A percentile compares a stretch with the other conserved stretches of the same genome.
phyloP scores from a whole-genome alignment of 805 yeast species.

The Candida dendrica region DNA sequence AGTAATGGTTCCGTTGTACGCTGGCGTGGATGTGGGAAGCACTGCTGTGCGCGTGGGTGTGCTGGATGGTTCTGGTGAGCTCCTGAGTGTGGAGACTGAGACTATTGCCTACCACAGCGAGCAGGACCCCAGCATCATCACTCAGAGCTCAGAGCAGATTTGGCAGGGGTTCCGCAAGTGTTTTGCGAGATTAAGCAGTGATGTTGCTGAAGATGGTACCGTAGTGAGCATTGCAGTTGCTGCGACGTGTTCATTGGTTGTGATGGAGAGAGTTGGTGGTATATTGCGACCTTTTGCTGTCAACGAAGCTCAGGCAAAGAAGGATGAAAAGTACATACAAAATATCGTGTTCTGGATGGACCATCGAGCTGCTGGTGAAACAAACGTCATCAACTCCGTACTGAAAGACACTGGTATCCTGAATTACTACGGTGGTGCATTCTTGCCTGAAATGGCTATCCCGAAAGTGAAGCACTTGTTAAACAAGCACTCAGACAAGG shows the following conservation, averaged over 20 bases:
- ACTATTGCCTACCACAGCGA: slow-evolving; percentile 19
- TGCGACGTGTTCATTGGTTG: slow-evolving; percentile 58
- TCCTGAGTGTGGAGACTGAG: slow-evolving; percentile 7
- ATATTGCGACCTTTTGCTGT: slow-evolving; percentile 26
- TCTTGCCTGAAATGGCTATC: slow-evolving; percentile 52
- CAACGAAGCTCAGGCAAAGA: slow-evolving; percentile 15
- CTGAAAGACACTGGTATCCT: slow-evolving; percentile 13
- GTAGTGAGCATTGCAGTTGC: slow-evolving; percentile 31
- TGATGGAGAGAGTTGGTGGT: slow-evolving; percentile 20
- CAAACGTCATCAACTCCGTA: slow-evolving; percentile 14
- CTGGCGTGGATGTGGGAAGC: slow-evolving; percentile 47
- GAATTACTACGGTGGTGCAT: slow-evolving; percentile 32
- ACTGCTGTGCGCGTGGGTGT: slow-evolving; percentile 38
- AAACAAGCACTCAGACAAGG: slow-evolving; percentile 15
- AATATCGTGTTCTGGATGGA: slow-evolving; percentile 60
- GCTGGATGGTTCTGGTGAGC: slow-evolving; percentile 12
- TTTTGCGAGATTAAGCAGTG: slow-evolving; percentile 7
- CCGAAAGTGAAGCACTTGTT: slow-evolving; percentile 41
- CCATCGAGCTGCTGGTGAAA: slow-evolving; percentile 32
- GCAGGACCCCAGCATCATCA: slow-evolving; percentile 18
- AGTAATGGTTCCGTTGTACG: neutral
- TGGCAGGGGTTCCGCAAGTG: slow-evolving; percentile 24
- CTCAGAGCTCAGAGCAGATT: slow-evolving; percentile 37
- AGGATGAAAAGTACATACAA: too few species aligned
- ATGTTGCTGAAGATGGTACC: neutral